phyloP scores from a whole-genome alignment of 495 filamentous ascomycete species.

The Xylaria sp. region DNA sequence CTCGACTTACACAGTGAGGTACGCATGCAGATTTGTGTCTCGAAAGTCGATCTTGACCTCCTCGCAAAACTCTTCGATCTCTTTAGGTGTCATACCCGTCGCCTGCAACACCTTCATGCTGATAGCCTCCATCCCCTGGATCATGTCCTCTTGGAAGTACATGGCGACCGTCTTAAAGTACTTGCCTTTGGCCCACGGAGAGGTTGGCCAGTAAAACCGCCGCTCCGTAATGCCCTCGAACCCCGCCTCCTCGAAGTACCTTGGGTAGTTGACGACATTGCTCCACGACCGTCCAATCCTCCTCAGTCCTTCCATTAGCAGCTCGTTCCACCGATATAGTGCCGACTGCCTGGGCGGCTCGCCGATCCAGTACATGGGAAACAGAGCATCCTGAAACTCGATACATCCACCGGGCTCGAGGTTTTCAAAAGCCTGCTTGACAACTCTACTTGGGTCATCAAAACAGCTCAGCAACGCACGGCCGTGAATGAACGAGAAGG shows the following conservation, averaged over 20 bases:
- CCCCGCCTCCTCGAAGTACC: slow-evolving; percentile 39
- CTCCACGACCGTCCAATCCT: slow-evolving; percentile 41
- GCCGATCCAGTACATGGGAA: slow-evolving; percentile 43
- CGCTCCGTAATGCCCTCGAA: slow-evolving; percentile 39
- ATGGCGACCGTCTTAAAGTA: slow-evolving; percentile 42
- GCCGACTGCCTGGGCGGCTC: slow-evolving; percentile 34
- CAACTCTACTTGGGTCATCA: slow-evolving; percentile 54
- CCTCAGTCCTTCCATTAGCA: slow-evolving; percentile 42
- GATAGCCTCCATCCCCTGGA: slow-evolving; percentile 36
- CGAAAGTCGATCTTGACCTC: slow-evolving; percentile 39
- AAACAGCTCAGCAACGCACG: slow-evolving; percentile 59
- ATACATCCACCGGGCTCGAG: slow-evolving; percentile 58
- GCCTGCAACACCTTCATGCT: slow-evolving; percentile 39
- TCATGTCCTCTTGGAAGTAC: slow-evolving; percentile 41
- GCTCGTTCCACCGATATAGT: slow-evolving; percentile 46
- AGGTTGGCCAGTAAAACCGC: slow-evolving; percentile 43
- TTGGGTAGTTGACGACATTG: slow-evolving; percentile 37
- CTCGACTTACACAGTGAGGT: slow-evolving; percentile 41
- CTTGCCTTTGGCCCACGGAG: slow-evolving; percentile 41
- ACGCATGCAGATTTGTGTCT: slow-evolving; percentile 38
- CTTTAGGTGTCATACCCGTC: slow-evolving; percentile 35
- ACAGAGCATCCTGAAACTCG: slow-evolving; percentile 56
- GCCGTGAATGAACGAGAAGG: slow-evolving; percentile 62
- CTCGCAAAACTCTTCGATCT: slow-evolving; percentile 37
- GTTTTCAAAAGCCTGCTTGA: slow-evolving; percentile 53